These are phyloP conservation scores for Curvularia sp. DNA, from an alignment of 2,329 filamentous ascomycete genomes.

Conservation along the genomic window DNA sequence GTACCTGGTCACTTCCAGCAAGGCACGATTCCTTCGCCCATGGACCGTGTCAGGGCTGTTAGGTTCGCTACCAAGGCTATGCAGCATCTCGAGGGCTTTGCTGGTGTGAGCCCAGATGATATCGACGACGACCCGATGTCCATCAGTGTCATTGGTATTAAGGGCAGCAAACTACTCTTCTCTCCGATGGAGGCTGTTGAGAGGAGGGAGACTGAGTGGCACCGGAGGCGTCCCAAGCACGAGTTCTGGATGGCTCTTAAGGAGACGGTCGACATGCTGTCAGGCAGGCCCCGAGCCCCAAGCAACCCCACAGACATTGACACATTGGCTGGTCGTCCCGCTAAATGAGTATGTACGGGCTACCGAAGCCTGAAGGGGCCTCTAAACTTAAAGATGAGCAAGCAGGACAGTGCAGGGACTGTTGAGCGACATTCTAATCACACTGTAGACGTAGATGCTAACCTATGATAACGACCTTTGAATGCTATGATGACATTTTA, in stretches of 20 bases:
- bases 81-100: conserved; percentile 83
- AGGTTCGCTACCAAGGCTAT: conserved; percentile 93
- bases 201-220: conserved; percentile 87
- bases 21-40: conserved; percentile 72
- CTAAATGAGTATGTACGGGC: conserved; percentile 1
- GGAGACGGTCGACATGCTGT: conserved; percentile 82
- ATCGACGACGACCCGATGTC: conserved; percentile 78
- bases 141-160: conserved; percentile 86
- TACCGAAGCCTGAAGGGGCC: neutral
- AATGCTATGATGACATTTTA: conserved; percentile 7
- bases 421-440: conserved; percentile 4
- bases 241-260: conserved; percentile 87
- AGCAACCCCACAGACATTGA: conserved; percentile 27
- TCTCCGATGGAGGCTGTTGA: conserved; percentile 81
- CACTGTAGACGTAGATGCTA: conserved; percentile 15
- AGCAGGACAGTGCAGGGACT: neutral
- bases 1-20: conserved; percentile 55
- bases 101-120: conserved; percentile 67
- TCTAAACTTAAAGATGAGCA: neutral
- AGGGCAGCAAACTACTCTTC: conserved; percentile 89
- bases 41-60: conserved; percentile 93
- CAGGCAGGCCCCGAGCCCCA: conserved; percentile 58
- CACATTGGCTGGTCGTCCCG: conserved; percentile 32
- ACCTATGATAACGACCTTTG: conserved; percentile 6
- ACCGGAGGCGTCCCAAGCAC: conserved; percentile 79